Evolutionary conservation across 2,329 filamentous ascomycete genomes (phyloP).

Genomic region (Diplodia corticola): DNA sequence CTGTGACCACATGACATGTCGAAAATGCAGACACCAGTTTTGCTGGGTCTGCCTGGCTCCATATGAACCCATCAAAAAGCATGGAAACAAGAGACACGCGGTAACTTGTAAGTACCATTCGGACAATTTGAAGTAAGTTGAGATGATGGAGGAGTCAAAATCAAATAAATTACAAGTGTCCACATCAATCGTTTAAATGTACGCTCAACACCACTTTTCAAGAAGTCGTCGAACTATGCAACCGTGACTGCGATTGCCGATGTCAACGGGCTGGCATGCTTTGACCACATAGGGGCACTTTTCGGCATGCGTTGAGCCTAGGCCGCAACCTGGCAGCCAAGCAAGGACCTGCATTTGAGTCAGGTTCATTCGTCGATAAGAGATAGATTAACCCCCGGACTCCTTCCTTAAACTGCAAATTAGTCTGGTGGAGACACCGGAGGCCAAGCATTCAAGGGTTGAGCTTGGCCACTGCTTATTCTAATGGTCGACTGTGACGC

Average conservation of each 20-base stretch:
- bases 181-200: background rate
- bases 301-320: background rate
- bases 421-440: background rate
- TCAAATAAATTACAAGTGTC: background rate
- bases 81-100: constrained; percentile 30
- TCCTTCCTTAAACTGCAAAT: background rate
- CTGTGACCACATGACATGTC: constrained; percentile 46
- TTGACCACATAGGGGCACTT: background rate
- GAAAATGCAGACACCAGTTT: constrained; percentile 42
- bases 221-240: background rate
- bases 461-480: background rate
- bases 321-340: background rate
- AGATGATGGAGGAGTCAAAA: background rate
- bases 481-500: background rate
- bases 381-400: background rate
- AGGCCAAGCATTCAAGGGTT: background rate
- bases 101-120: constrained; percentile 26
- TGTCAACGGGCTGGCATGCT: background rate
- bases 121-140: background rate
- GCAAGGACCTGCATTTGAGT: background rate
- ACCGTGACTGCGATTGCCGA: background rate
- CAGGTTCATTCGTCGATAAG: background rate
- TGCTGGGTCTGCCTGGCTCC: constrained; percentile 42
- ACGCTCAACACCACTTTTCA: background rate
- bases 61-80: constrained; percentile 29